A percentile compares a stretch with the other conserved stretches of the same genome.
These are phyloP conservation scores for Psophocarpus tetragonolobus DNA, from an alignment of 306 rosid genomes.

Conservation along the genomic window DNA sequence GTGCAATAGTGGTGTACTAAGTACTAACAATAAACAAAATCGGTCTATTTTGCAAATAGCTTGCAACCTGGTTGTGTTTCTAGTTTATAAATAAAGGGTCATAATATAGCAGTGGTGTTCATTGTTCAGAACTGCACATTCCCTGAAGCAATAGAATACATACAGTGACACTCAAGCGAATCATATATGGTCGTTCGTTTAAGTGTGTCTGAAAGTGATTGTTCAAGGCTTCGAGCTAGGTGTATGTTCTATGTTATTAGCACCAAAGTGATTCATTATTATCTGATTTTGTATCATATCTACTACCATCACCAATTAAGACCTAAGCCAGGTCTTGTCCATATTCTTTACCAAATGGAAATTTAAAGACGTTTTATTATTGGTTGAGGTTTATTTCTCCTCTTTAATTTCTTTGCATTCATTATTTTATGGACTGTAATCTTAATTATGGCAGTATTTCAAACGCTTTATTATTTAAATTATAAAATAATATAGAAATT, in stretches of 20 bases:
- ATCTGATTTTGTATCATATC: not conserved
- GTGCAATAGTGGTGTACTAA: not conserved
- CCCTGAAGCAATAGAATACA: conserved; percentile 12
- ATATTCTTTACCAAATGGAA: not conserved
- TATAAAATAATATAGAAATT: no score
- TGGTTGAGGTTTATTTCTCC: no score
- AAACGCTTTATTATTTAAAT: no score
- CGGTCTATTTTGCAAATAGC: not conserved
- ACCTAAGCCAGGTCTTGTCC: not conserved
- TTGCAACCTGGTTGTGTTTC: not conserved
- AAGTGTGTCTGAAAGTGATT: conserved; percentile 31
- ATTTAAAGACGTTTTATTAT: no score
- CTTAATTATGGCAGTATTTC: no score
- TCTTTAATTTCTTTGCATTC: no score
- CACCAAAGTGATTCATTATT: conserved; percentile 2
- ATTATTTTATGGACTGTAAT: no score
- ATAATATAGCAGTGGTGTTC: not conserved
- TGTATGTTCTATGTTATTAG: conserved; percentile 12
- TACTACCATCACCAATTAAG: not conserved
- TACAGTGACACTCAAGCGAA: conserved; percentile 23
- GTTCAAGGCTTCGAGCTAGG: not conserved
- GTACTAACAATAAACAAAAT: not conserved
- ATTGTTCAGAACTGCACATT: conserved; percentile 29
- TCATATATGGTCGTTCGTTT: conserved; percentile 21
- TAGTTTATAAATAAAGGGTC: not conserved